Evolutionary conservation across 805 yeast species (phyloP).

Genomic region (Ogataea trehaloabstinens): DNA sequence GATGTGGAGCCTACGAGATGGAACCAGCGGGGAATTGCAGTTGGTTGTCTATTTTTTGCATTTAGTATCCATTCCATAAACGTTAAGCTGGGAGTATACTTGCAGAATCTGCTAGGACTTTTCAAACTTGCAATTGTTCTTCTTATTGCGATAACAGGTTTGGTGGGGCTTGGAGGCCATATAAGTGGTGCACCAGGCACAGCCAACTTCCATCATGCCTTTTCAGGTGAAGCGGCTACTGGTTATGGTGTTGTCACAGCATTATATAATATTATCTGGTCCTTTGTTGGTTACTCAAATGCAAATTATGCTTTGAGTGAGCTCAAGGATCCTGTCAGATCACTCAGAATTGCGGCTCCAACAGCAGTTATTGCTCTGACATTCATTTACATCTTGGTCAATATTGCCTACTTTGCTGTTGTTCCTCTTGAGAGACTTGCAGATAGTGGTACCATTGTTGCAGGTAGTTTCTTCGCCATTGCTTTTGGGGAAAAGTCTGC

Average conservation of each 20-base stretch:
- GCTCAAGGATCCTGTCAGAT: conserved; percentile 67
- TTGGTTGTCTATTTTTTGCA: conserved; percentile 71
- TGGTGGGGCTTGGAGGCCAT: conserved; percentile 81
- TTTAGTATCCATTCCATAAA: conserved; percentile 59
- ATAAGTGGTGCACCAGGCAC: conserved; percentile 27
- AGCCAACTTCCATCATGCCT: conserved; percentile 36
- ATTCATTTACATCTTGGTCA: conserved; percentile 69
- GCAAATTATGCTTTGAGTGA: conserved; percentile 83
- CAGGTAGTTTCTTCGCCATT: conserved; percentile 70
- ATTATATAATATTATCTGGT: conserved; percentile 80
- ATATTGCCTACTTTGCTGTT: conserved; percentile 79
- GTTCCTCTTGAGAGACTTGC: conserved; percentile 64
- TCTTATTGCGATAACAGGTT: conserved; percentile 72
- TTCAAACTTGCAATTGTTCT: conserved; percentile 69
- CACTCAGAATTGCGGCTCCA: conserved; percentile 73
- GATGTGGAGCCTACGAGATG: conserved; percentile 67
- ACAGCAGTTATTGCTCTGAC: conserved; percentile 59
- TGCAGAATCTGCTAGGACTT: conserved; percentile 64
- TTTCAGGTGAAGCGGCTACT: conserved; percentile 33
- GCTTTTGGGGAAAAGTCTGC: conserved; percentile 65
- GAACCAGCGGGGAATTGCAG: conserved; percentile 76
- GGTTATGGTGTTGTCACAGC: conserved; percentile 73
- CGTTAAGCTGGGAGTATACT: conserved; percentile 61
- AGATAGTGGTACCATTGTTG: conserved; percentile 65
- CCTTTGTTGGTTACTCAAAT: conserved; percentile 79